Evolutionary conservation across 2,329 filamentous ascomycete genomes (phyloP).

Genomic region (Phialocephala subalpina): DNA sequence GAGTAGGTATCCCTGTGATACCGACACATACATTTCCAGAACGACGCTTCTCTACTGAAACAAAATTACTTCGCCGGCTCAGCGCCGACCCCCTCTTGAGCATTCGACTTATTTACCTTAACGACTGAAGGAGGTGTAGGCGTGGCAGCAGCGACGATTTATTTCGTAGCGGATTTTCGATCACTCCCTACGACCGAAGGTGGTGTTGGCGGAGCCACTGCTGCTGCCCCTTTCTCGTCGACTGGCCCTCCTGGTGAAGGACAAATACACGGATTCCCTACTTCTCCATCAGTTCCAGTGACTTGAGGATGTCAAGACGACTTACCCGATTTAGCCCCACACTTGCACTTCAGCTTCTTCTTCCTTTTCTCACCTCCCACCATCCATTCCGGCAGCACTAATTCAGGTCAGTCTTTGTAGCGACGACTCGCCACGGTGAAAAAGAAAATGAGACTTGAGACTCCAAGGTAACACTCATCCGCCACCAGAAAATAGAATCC

Average conservation of each 20-base stretch:
- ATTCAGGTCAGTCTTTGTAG: background rate
- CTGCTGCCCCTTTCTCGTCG: background rate
- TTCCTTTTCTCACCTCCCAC: slow-evolving; percentile 4
- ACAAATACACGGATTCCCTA: background rate
- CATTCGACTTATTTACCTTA: too few relatives aligned
- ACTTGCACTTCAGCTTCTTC: slow-evolving; percentile 14
- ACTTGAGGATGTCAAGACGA: background rate
- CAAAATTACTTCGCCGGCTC: background rate
- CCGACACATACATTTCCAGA: too few relatives aligned
- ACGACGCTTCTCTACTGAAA: background rate
- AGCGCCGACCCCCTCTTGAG: too few relatives aligned
- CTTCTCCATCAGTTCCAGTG: background rate
- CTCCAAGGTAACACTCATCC: too few relatives aligned
- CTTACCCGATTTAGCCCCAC: slow-evolving; percentile 7
- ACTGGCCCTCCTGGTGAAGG: background rate
- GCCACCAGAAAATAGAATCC: too few relatives aligned
- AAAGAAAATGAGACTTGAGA: too few relatives aligned
- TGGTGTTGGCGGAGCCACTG: background rate
- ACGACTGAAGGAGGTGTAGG: too few relatives aligned
- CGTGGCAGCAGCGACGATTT: background rate
- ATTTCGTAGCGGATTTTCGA: background rate
- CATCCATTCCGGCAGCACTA: slow-evolving; percentile 17
- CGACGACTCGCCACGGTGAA: background rate
- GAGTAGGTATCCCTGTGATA: too few relatives aligned
- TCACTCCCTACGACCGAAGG: background rate